These are phyloP conservation scores for Rubus idaeus DNA, from an alignment of 306 rosid species.

Conservation along the genomic window DNA sequence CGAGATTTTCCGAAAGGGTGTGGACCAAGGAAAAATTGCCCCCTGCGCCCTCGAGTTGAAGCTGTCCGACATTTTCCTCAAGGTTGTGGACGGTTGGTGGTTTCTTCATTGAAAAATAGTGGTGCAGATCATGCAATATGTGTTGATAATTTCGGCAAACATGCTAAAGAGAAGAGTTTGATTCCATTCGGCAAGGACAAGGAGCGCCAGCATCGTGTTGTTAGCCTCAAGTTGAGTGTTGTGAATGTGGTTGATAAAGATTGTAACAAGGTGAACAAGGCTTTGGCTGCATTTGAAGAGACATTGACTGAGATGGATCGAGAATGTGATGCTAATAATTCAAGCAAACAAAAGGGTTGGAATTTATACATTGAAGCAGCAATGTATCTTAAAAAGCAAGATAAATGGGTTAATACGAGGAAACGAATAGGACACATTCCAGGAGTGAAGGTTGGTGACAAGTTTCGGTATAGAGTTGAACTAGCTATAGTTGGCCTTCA, in stretches of 20 bases:
- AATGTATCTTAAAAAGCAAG: neutral
- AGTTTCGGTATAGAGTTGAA: conserved; percentile 32
- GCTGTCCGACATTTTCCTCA: conserved; percentile 12
- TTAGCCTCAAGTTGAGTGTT: neutral
- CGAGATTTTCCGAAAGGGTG: conserved; percentile 6
- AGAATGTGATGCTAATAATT: neutral
- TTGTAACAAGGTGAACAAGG: conserved; percentile 24
- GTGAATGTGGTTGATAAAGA: conserved; percentile 3
- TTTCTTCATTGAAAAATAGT: too few species aligned
- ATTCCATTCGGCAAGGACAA: neutral
- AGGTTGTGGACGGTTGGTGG: neutral
- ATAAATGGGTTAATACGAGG: conserved; percentile 14
- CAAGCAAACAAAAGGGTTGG: neutral
- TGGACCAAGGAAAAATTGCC: neutral
- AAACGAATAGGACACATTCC: conserved; percentile 31
- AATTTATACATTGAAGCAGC: conserved; percentile 2
- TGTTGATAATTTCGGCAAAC: neutral
- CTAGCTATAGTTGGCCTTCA: conserved; percentile 49
- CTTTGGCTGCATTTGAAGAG: conserved; percentile 17
- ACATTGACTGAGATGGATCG: neutral
- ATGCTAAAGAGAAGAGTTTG: neutral
- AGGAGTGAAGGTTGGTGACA: conserved; percentile 49
- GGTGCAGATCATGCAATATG: neutral
- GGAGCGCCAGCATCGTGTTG: neutral
- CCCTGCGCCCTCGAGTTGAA: neutral